Percentiles rank a stretch among this genome's conserved stretches.
These are phyloP conservation scores for Dionaea muscipula DNA, from an alignment of 179 eudicot genomes.

Conservation along the genomic window DNA sequence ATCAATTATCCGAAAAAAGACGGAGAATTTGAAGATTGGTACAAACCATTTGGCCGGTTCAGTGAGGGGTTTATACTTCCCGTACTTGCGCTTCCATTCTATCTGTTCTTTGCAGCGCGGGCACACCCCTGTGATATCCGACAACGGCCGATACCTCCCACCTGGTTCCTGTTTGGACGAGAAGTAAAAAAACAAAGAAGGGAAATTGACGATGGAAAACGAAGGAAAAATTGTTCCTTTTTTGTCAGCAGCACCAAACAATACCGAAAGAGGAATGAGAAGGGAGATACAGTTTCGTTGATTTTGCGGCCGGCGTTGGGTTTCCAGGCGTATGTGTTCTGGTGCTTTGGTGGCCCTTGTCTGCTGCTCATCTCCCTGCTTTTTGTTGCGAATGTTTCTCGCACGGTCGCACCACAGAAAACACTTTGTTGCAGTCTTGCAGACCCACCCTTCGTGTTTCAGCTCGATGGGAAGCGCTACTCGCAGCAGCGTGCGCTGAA, in stretches of 20 bases:
- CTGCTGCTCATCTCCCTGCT: conserved; percentile 18
- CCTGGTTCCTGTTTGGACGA: conserved; percentile 58
- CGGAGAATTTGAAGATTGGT: neutral
- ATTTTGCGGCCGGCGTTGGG: conserved; percentile 63
- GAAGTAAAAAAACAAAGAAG: neutral
- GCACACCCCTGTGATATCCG: conserved; percentile 79
- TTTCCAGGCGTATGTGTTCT: conserved; percentile 72
- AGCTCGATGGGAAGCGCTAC: too few relatives aligned
- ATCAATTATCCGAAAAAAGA: neutral
- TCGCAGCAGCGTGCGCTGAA: too few relatives aligned
- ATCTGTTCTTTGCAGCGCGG: conserved; percentile 78
- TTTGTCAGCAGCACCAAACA: too few relatives aligned
- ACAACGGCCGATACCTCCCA: conserved; percentile 55
- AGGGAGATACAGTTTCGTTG: conserved; percentile 67
- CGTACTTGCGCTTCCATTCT: conserved; percentile 94
- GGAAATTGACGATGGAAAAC: neutral
- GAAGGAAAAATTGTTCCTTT: too few relatives aligned
- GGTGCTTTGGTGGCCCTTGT: conserved; percentile 79
- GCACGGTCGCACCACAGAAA: too few relatives aligned
- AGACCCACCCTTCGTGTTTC: too few relatives aligned
- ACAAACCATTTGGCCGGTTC: conserved; percentile 79
- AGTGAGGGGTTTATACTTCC: conserved; percentile 70
- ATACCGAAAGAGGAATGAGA: neutral
- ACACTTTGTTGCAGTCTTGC: too few relatives aligned
- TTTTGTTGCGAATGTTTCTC: too few relatives aligned